These are phyloP conservation scores for Ustilago nuda DNA, from an alignment of 1,284 basidiomycete species.

Conservation along the genomic window DNA sequence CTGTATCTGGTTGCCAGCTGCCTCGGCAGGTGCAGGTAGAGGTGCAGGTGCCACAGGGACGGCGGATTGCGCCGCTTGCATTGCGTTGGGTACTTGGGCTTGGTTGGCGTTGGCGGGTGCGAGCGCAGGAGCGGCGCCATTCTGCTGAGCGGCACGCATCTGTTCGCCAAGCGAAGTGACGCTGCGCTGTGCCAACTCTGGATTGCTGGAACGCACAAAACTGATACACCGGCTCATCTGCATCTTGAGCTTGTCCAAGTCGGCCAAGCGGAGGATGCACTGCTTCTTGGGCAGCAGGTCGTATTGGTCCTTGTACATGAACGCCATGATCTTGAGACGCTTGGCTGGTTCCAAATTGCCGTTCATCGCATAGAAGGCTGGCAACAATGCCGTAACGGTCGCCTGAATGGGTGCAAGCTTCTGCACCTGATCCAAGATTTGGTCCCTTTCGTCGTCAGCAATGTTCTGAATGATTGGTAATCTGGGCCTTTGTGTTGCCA, in stretches of 20 bases:
- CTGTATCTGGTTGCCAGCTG: constrained; percentile 16
- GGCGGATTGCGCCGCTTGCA: constrained; percentile 10
- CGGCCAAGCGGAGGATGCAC: constrained; percentile 59
- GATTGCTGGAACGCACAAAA: constrained; percentile 64
- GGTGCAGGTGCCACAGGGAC: constrained; percentile 13
- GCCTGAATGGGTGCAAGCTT: constrained; percentile 60
- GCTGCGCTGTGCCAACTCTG: constrained; percentile 57
- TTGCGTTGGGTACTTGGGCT: constrained; percentile 5
- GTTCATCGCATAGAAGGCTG: constrained; percentile 66
- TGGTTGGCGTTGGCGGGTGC: constrained; percentile 14
- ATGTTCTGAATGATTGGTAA: constrained; percentile 63
- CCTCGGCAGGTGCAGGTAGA: constrained; percentile 11
- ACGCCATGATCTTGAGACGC: constrained; percentile 67
- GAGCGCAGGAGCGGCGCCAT: constrained; percentile 14
- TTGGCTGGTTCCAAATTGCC: constrained; percentile 63
- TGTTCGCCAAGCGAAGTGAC: constrained; percentile 47
- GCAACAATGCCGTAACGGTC: constrained; percentile 61
- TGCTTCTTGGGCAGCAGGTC: constrained; percentile 57
- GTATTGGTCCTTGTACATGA: constrained; percentile 66
- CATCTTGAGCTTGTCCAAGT: constrained; percentile 67
- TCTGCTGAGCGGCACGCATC: constrained; percentile 38
- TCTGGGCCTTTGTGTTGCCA: constrained; percentile 47
- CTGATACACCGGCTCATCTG: constrained; percentile 67
- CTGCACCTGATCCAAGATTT: constrained; percentile 60
- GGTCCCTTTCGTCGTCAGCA: constrained; percentile 56